Evolutionary conservation across 2,329 filamentous ascomycete genomes (phyloP).

Genomic region (Colletotrichum truncatum): DNA sequence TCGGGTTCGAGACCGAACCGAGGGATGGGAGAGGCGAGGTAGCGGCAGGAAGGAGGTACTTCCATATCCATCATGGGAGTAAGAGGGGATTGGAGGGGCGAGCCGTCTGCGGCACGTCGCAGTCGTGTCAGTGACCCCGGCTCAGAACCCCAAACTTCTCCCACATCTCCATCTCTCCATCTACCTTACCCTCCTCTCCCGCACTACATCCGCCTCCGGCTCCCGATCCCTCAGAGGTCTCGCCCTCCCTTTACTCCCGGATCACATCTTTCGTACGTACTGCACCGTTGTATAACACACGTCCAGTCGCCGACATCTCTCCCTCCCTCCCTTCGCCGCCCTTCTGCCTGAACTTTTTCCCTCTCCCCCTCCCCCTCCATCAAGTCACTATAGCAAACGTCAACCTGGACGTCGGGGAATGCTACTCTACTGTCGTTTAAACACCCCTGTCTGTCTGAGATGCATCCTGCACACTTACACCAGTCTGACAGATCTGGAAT

Average conservation of each 20-base stretch:
- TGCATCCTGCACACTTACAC: slow-evolving; percentile 25
- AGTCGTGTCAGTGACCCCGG: neutral
- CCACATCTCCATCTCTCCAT: neutral
- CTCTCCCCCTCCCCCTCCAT: neutral
- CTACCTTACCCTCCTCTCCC: neutral
- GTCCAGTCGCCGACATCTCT: neutral
- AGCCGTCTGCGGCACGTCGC: neutral
- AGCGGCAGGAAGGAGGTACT: neutral
- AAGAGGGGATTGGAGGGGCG: too few relatives aligned
- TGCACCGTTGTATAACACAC: too few relatives aligned
- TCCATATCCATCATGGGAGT: too few relatives aligned
- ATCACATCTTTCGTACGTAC: too few relatives aligned
- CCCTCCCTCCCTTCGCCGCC: slow-evolving; percentile 17
- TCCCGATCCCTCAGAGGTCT: slow-evolving; percentile 2
- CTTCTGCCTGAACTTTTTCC: too few relatives aligned
- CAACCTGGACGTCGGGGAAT: slow-evolving; percentile 5
- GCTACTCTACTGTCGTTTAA: neutral
- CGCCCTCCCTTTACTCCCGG: slow-evolving; percentile 17
- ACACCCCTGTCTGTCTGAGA: slow-evolving; percentile 25
- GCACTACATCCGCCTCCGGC: neutral
- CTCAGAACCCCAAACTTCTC: neutral
- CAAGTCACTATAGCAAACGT: neutral
- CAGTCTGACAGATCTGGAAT: slow-evolving; percentile 21
- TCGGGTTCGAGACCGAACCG: neutral
- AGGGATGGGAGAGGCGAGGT: neutral